phyloP scores from a whole-genome alignment of 805 yeast species.

The Nakazawaea pomicola region DNA sequence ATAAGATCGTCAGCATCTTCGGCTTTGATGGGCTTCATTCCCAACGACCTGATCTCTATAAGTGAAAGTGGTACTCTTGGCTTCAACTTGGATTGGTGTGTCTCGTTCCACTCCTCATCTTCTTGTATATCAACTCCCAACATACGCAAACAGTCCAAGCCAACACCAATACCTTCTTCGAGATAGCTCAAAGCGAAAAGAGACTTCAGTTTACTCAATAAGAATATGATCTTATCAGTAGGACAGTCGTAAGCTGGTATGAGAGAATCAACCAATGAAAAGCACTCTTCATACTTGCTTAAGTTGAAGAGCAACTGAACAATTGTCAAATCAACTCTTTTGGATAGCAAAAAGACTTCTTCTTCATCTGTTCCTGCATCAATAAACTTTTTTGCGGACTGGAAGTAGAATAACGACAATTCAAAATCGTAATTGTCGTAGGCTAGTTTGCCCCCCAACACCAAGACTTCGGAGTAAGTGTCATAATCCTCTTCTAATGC shows the following conservation, averaged over 20 bases:
- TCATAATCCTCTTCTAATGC: constrained; percentile 31
- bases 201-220: constrained; percentile 33
- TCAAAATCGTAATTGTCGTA: constrained; percentile 37
- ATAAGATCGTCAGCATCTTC: constrained; percentile 18
- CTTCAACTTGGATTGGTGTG: constrained; percentile 19
- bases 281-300: constrained; percentile 29
- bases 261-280: constrained; percentile 30
- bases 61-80: constrained; percentile 34
- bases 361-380: constrained; percentile 6
- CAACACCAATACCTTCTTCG: constrained; percentile 30
- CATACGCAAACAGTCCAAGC: constrained; percentile 29
- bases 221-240: constrained; percentile 30
- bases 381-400: constrained; percentile 28
- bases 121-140: constrained; percentile 30
- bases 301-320: constrained; percentile 27
- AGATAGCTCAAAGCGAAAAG: constrained; percentile 25
- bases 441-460: constrained; percentile 40
- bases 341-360: constrained; percentile 18
- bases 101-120: constrained; percentile 23
- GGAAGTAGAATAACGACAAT: constrained; percentile 35
- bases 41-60: constrained; percentile 31
- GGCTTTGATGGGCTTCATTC: constrained; percentile 18
- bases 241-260: constrained; percentile 24
- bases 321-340: constrained; percentile 26
- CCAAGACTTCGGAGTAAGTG: constrained; percentile 33